Conservation (phyloP, 371 early-diverging fungal genomes). For the Chytridiales sp. region DNA sequence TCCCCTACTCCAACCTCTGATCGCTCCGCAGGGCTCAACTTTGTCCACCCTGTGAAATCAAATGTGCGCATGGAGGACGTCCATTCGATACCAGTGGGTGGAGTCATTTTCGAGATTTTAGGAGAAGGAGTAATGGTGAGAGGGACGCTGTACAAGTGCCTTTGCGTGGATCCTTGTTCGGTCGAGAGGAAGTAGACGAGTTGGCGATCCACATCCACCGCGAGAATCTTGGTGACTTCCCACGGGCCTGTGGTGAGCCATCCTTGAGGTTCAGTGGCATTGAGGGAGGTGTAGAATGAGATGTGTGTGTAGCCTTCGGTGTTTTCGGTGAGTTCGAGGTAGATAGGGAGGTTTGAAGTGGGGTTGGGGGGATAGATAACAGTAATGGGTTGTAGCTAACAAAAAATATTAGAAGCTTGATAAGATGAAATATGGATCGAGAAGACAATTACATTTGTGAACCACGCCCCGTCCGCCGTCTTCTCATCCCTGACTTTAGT, state of each 20-base stretch:
- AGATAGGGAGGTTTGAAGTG: conserved; percentile 57
- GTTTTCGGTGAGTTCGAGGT: conserved; percentile 78
- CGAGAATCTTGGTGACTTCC: conserved; percentile 73
- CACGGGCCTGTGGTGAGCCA: conserved; percentile 85
- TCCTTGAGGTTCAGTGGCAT: conserved; percentile 45
- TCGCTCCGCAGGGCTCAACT: background rate
- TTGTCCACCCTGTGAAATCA: conserved; percentile 12
- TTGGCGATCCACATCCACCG: conserved; percentile 56
- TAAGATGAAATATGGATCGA: background rate
- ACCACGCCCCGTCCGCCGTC: conserved; percentile 48
- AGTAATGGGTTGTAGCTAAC: conserved; percentile 32
- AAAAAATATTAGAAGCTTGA: background rate
- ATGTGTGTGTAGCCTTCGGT: conserved; percentile 77
- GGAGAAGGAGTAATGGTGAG: conserved; percentile 47
- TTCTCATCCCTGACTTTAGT: conserved; percentile 38
- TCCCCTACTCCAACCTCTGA: conserved; percentile 16
- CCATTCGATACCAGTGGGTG: conserved; percentile 21
- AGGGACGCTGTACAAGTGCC: conserved; percentile 70
- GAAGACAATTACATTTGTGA: conserved; percentile 13
- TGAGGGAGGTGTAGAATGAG: conserved; percentile 65
- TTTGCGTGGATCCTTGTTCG: conserved; percentile 76
- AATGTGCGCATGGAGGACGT: conserved; percentile 10
- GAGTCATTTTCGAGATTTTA: conserved; percentile 12
- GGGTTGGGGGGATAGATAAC: conserved; percentile 42
- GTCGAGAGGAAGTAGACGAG: conserved; percentile 51